Conservation (phyloP, 2,329 filamentous ascomycete species). For the Ambrosiella xylebori region DNA sequence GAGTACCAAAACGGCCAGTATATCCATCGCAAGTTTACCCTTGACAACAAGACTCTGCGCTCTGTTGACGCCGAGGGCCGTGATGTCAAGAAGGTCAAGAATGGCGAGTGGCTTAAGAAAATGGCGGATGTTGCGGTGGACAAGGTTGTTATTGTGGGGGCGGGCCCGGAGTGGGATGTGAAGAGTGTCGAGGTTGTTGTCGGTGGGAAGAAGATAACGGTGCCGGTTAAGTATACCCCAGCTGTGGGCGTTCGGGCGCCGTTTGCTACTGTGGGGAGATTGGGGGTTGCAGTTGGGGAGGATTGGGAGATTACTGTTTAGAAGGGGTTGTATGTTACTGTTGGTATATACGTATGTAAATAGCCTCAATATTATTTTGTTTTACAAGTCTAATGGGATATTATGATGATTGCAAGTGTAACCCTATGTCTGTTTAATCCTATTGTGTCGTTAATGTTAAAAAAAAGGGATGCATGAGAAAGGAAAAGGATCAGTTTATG, state of each 20-base stretch:
- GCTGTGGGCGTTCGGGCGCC: slow-evolving; percentile 30
- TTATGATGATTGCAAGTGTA: no score
- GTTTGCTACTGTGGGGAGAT: slow-evolving; percentile 34
- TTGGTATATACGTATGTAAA: not conserved
- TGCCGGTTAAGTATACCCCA: slow-evolving; percentile 41
- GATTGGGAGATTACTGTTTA: slow-evolving; percentile 33
- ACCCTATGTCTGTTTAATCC: no score
- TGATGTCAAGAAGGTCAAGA: slow-evolving; percentile 35
- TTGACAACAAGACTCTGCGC: slow-evolving; percentile 41
- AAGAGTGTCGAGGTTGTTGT: slow-evolving; percentile 41
- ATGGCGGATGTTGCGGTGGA: slow-evolving; percentile 69
- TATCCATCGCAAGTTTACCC: slow-evolving; percentile 67
- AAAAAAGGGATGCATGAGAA: no score
- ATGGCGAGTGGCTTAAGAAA: slow-evolving; percentile 56
- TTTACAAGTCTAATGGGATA: no score
- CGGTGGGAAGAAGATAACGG: slow-evolving; percentile 35
- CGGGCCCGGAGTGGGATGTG: slow-evolving; percentile 51
- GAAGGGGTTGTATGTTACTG: not conserved
- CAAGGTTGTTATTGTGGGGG: slow-evolving; percentile 69
- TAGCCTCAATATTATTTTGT: not conserved
- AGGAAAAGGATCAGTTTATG: no score
- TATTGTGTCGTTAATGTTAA: no score
- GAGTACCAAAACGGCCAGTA: slow-evolving; percentile 74
- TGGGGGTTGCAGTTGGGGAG: slow-evolving; percentile 33
- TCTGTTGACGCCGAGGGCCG: slow-evolving; percentile 49